Evolutionary conservation across 2,329 filamentous ascomycete genomes (phyloP).

Genomic region (Claviceps quebecensis): DNA sequence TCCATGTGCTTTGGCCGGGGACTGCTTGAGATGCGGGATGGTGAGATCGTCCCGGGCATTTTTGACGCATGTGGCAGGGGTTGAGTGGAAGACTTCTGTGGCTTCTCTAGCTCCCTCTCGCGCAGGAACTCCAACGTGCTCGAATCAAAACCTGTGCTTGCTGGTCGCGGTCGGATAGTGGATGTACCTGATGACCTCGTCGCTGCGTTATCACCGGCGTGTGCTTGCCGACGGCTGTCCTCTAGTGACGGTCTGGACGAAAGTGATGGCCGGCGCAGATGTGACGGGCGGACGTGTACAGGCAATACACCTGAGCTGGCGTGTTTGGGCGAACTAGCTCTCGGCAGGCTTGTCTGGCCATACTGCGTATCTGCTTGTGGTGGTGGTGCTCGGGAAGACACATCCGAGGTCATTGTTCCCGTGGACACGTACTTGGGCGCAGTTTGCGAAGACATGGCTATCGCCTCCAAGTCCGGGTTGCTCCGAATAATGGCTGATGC

Average conservation of each 20-base stretch:
- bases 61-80: not conserved
- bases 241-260: constrained; percentile 10
- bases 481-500: constrained; percentile 51
- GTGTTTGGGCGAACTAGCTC: not conserved
- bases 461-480: constrained; percentile 47
- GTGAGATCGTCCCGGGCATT: not conserved
- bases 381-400: constrained; percentile 29
- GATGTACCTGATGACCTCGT: constrained; percentile 13
- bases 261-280: constrained; percentile 12
- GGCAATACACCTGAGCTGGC: constrained; percentile 2
- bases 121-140: constrained; percentile 65
- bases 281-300: constrained; percentile 12
- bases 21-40: not conserved
- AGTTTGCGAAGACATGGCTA: constrained; percentile 37
- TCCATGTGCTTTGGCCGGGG: not conserved
- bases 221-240: constrained; percentile 10
- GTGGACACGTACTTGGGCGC: constrained; percentile 34
- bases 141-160: constrained; percentile 71
- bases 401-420: constrained; percentile 67
- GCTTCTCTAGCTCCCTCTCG: constrained; percentile 49
- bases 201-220: constrained; percentile 9
- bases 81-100: constrained; percentile 15
- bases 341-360: constrained; percentile 5
- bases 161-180: constrained; percentile 48
- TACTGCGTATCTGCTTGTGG: constrained; percentile 11